phyloP scores from a whole-genome alignment of 768 basidiomycete genomes.

The Leccinum olivaceopallidum region DNA sequence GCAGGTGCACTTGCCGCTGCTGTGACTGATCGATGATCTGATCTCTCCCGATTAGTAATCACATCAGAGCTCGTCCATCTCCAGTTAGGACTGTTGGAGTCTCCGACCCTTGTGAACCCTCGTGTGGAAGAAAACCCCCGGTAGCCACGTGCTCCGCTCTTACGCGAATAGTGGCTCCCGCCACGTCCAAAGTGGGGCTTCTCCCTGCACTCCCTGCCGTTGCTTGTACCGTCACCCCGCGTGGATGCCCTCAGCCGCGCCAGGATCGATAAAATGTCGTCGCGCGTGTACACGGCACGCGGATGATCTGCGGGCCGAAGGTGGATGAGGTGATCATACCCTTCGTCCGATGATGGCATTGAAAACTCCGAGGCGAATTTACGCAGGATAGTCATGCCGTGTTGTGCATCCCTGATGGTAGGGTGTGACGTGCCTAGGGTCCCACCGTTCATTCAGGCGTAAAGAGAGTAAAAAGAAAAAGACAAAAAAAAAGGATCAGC shows the following conservation, averaged over 20 bases:
- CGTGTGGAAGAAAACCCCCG: constrained; percentile 16
- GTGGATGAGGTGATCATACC: constrained; percentile 57
- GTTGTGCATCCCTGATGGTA: constrained; percentile 64
- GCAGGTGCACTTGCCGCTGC: constrained; percentile 10
- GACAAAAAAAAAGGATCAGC: neutral
- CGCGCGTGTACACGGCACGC: constrained; percentile 47
- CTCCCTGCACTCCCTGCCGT: constrained; percentile 6
- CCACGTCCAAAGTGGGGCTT: constrained; percentile 10
- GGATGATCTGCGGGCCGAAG: constrained; percentile 39
- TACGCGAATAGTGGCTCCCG: constrained; percentile 10
- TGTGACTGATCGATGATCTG: constrained; percentile 18
- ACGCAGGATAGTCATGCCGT: constrained; percentile 60
- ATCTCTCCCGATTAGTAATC: constrained; percentile 16
- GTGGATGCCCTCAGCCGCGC: constrained; percentile 42
- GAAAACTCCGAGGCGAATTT: constrained; percentile 65
- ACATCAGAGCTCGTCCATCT: constrained; percentile 15
- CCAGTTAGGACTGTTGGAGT: constrained; percentile 18
- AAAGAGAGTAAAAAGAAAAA: neutral
- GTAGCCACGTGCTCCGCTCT: constrained; percentile 22
- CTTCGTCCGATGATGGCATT: constrained; percentile 58
- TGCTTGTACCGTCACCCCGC: constrained; percentile 15
- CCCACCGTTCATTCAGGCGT: neutral
- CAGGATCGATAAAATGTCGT: constrained; percentile 54
- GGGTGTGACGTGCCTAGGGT: constrained; percentile 67
- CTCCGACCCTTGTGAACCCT: constrained; percentile 17